phyloP scores from a whole-genome alignment of 176 grass and related monocot genomes.

The Carex kokanica region DNA sequence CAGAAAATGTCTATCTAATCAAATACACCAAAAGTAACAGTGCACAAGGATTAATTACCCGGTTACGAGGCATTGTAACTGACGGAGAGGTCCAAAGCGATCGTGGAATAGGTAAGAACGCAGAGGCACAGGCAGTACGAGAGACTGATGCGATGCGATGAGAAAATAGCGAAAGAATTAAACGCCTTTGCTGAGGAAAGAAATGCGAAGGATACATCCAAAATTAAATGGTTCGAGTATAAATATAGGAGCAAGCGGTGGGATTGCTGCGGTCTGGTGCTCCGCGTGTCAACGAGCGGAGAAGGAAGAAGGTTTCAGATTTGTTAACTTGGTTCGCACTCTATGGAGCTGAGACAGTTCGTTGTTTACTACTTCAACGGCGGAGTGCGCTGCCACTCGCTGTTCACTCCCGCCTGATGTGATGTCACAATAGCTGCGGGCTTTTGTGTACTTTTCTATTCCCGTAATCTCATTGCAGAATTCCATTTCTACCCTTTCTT shows the following conservation, averaged over 20 bases:
- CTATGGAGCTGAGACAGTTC: not conserved
- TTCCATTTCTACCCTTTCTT: no score
- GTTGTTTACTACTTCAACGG: not conserved
- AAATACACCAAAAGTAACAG: not conserved
- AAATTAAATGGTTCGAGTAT: not conserved
- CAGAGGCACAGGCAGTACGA: constrained; percentile 33
- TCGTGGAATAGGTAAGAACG: constrained; percentile 28
- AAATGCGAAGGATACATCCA: constrained; percentile 27
- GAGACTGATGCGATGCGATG: constrained; percentile 32
- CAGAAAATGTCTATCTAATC: not conserved
- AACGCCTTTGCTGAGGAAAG: not conserved
- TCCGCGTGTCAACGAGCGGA: not conserved
- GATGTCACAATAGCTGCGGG: not conserved
- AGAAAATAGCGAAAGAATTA: not conserved
- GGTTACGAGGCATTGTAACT: constrained; percentile 13
- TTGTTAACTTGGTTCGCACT: not conserved
- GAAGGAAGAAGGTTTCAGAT: not conserved
- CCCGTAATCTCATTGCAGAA: no score
- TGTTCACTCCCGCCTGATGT: not conserved
- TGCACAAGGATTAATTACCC: constrained; percentile 10
- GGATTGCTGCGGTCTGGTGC: not conserved
- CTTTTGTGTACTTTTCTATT: no score
- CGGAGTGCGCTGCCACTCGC: not conserved
- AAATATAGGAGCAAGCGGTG: not conserved
- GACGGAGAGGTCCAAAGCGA: not conserved